A percentile compares a stretch with the other conserved stretches of the same genome.
These are phyloP conservation scores for Suillus sp. DNA, from an alignment of 768 basidiomycete genomes.

Conservation along the genomic window DNA sequence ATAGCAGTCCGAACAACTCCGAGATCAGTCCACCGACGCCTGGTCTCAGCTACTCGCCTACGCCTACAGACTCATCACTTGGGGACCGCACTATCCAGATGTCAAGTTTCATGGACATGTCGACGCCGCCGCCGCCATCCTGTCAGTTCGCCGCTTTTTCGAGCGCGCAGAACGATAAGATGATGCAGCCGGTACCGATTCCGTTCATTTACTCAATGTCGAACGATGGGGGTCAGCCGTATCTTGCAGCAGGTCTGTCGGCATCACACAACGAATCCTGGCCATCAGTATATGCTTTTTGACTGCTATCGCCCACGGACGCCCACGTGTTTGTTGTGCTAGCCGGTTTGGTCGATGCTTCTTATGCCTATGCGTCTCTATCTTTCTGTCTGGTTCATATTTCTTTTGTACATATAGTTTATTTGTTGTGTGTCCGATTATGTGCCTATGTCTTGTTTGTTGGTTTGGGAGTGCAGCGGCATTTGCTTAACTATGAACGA, in stretches of 20 bases:
- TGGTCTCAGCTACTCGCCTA: slow-evolving; percentile 58
- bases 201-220: slow-evolving; percentile 22
- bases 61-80: slow-evolving; percentile 58
- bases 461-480: slow-evolving; percentile 6
- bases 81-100: slow-evolving; percentile 61
- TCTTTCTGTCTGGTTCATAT: slow-evolving; percentile 2
- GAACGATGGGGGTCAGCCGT: slow-evolving; percentile 16
- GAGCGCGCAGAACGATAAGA: slow-evolving; percentile 40
- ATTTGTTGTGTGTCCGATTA: slow-evolving; percentile 1
- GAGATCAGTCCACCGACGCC: slow-evolving; percentile 54
- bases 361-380: slow-evolving; percentile 9
- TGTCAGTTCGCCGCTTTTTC: slow-evolving; percentile 37
- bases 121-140: slow-evolving; percentile 34
- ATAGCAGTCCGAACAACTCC: slow-evolving; percentile 29
- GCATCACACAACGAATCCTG: slow-evolving; percentile 7
- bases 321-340: not conserved
- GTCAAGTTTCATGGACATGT: slow-evolving; percentile 51
- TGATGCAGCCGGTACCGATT: slow-evolving; percentile 22
- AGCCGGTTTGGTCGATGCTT: not conserved
- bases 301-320: slow-evolving; percentile 1
- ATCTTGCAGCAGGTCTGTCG: slow-evolving; percentile 1
- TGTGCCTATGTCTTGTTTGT: slow-evolving; percentile 9
- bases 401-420: slow-evolving; percentile 8
- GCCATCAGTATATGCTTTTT: slow-evolving; percentile 11
- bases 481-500: slow-evolving; percentile 14